phyloP scores from a whole-genome alignment of 768 basidiomycete species.

The Boletus rex-veris region DNA sequence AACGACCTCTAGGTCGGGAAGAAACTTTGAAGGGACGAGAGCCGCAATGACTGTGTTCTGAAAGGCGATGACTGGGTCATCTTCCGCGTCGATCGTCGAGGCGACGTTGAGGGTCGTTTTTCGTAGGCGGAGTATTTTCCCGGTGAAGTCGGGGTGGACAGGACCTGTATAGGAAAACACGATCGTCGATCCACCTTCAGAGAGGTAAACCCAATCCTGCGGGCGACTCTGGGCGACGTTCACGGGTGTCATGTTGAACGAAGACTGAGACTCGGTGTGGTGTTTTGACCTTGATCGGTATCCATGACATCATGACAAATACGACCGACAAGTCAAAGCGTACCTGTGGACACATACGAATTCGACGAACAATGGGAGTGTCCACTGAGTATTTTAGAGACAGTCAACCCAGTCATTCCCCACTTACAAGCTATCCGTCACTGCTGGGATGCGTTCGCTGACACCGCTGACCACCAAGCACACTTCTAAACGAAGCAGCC shows the following conservation, averaged over 20 bases:
- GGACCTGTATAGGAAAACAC: conserved; percentile 81
- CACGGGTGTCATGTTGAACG: conserved; percentile 9
- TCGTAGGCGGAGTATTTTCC: conserved; percentile 72
- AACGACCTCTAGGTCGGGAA: conserved; percentile 57
- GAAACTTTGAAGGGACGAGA: conserved; percentile 56
- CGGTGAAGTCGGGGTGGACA: conserved; percentile 45
- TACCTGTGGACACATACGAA: not conserved
- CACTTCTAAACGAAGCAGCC: not conserved
- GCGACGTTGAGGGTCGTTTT: conserved; percentile 41
- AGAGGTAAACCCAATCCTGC: conserved; percentile 75
- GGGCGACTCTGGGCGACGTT: conserved; percentile 32
- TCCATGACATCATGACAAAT: not conserved
- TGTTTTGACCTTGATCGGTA: too few species aligned
- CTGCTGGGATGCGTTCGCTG: conserved; percentile 15
- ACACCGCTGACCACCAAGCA: conserved; percentile 8
- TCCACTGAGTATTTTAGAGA: not conserved
- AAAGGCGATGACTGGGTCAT: conserved; percentile 49
- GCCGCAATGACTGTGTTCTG: conserved; percentile 60
- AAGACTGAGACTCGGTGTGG: too few species aligned
- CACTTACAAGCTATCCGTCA: not conserved
- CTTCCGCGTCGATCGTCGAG: conserved; percentile 31
- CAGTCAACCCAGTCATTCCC: not conserved
- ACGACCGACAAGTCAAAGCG: conserved; percentile 4
- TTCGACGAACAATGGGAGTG: conserved; percentile 21
- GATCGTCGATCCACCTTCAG: conserved; percentile 90